A percentile compares a stretch with the other conserved stretches of the same genome.
phyloP scores from a whole-genome alignment of 1,139 yeast genomes.

The Zhuliangozyma parablackwelliae region DNA sequence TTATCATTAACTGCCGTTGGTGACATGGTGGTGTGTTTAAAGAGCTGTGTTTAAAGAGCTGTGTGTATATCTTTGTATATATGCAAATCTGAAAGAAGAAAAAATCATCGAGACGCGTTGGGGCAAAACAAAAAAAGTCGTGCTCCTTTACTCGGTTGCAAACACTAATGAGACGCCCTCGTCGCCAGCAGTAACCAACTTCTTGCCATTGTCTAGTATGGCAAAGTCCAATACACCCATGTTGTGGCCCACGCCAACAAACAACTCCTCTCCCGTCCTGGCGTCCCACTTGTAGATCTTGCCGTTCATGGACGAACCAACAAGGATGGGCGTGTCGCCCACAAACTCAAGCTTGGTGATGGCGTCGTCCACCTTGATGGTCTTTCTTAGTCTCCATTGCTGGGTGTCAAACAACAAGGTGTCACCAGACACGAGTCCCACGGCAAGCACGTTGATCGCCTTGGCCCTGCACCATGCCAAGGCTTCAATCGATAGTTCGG shows the following conservation, averaged over 20 bases:
- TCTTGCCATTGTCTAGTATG: conserved; percentile 55
- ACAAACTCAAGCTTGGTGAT: conserved; percentile 76
- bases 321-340: conserved; percentile 49
- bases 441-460: conserved; percentile 59
- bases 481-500: conserved; percentile 82
- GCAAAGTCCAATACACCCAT: conserved; percentile 90
- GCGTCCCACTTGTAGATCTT: conserved; percentile 84
- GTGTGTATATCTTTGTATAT: too few relatives aligned
- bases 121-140: too few relatives aligned
- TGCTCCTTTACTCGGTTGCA: conserved; percentile 4
- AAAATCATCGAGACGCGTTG: too few relatives aligned
- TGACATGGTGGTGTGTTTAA: conserved; percentile 65
- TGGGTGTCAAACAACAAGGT: conserved; percentile 74
- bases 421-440: conserved; percentile 88
- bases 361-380: conserved; percentile 70
- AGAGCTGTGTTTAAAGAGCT: conserved; percentile 60
- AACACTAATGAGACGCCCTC: conserved; percentile 89
- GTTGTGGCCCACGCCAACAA: conserved; percentile 85
- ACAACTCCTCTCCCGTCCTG: conserved; percentile 71
- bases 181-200: conserved; percentile 92
- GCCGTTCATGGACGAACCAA: conserved; percentile 83
- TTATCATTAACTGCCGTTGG: conserved; percentile 99
- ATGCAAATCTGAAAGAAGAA: too few relatives aligned
- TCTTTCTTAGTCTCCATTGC: conserved; percentile 81
- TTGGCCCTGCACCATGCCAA: conserved; percentile 72